Evolutionary conservation across 2,329 filamentous ascomycete species (phyloP), one percentile per base, ranked within the genome.

Genomic region (Rutstroemia sp.): DNA sequence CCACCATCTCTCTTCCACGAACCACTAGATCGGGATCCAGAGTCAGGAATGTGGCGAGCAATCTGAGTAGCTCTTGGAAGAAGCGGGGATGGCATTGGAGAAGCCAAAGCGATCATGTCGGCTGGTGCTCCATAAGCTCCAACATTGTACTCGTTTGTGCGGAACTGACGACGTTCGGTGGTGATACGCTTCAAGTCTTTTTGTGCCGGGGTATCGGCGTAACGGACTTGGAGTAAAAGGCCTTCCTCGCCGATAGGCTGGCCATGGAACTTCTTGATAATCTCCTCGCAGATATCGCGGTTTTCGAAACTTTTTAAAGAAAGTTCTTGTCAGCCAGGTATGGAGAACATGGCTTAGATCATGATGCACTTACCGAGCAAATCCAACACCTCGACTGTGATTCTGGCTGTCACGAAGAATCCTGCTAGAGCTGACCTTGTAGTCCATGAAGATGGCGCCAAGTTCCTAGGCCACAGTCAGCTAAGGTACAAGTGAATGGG

Each of bases 171-270:
- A 57, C 92, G 90, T 71, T 96, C 91, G 34, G 94, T 91, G 44
- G 92, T 97, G 70, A 96, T 88, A 62, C 94, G 88, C 80, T 99
- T 99, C 65, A 99, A 80, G 70, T 94, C 85, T 62, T 99, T 99
- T 73, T 99, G 94, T 61, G 92, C 88, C 55, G 94, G 90, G 39
- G 94, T 99, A 69, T 99, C 94, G 61, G 95, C 92, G 71, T 95
- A 99, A 63, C 94, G 92, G 65, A 99, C 91, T 74, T 96, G 92
- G 74, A 94, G 83, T 61, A 92, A 85, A 62, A 94, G 82, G 27
- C 87, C 84, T 67, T 95, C 90, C 37, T 88, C 84, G 42, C 88
- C 88, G 63, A 89, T 80, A 30, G 81, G 76, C 64, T 85, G 77
- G 62, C 94, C 92, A 73, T 95, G 92, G 74, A 88, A 99, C 62